Conservation (phyloP, 768 basidiomycete species). For the Suillus variegatus region DNA sequence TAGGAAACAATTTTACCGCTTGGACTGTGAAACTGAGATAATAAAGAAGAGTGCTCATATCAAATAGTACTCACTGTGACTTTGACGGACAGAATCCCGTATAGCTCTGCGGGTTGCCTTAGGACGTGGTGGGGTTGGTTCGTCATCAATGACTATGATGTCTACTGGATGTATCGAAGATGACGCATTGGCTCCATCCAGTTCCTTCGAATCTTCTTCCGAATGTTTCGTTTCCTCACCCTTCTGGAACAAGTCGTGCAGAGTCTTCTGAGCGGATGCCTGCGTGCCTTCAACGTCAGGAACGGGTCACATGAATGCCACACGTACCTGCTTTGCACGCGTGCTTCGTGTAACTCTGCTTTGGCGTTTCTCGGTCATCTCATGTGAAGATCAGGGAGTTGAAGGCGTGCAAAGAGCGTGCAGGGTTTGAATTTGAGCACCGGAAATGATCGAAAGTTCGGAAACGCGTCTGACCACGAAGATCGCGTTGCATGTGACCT, state of each 20-base stretch:
- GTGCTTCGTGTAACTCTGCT: constrained; percentile 15
- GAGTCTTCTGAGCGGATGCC: constrained; percentile 28
- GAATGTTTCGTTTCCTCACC: constrained; percentile 17
- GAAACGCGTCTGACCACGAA: constrained; percentile 18
- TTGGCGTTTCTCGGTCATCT: constrained; percentile 29
- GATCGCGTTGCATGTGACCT: constrained; percentile 5
- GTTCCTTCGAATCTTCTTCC: constrained; percentile 11
- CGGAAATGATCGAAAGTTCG: constrained; percentile 22
- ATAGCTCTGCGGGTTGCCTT: not conserved
- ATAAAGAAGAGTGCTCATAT: not conserved
- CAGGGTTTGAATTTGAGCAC: constrained; percentile 1
- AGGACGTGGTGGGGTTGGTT: constrained; percentile 5
- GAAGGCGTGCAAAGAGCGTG: constrained; percentile 4
- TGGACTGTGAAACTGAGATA: constrained; percentile 13
- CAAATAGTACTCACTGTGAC: not conserved
- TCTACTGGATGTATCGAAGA: not conserved
- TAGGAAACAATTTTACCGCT: constrained; percentile 22
- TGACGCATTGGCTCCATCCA: not conserved
- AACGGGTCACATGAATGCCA: not conserved
- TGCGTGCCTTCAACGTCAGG: constrained; percentile 8
- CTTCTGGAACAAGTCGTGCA: constrained; percentile 22
- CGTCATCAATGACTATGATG: constrained; percentile 7
- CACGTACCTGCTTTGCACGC: constrained; percentile 23
- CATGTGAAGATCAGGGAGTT: not conserved
- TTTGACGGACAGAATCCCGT: not conserved